Conservation (phyloP, 345 rosid genomes). For the Dipteronia sinensis region DNA sequence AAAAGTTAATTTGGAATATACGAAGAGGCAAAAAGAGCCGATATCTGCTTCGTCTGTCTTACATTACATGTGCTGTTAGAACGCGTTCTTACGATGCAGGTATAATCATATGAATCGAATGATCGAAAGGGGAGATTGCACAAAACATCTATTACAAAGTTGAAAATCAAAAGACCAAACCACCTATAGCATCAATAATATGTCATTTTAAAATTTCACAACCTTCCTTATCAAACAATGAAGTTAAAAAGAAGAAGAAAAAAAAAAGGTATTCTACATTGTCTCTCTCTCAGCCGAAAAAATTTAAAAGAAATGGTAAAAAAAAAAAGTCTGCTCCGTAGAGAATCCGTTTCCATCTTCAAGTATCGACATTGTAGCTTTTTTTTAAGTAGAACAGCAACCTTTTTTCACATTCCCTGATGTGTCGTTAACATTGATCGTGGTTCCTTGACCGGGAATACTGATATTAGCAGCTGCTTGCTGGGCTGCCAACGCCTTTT, state of each 20-base stretch:
- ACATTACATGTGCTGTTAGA: not conserved
- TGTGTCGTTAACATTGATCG: slow-evolving; percentile 57
- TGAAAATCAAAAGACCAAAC: slow-evolving; percentile 8
- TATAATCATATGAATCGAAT: no score
- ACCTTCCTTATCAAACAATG: slow-evolving; percentile 34
- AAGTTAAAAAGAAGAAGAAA: slow-evolving; percentile 5
- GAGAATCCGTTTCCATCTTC: slow-evolving; percentile 15
- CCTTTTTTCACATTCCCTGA: slow-evolving; percentile 48
- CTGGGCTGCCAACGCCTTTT: slow-evolving; percentile 70
- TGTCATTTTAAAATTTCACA: slow-evolving; percentile 26
- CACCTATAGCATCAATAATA: slow-evolving; percentile 7
- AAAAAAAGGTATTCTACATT: slow-evolving; percentile 46
- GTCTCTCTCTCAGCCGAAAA: slow-evolving; percentile 40
- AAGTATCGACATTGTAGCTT: slow-evolving; percentile 1
- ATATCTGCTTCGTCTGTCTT: no score
- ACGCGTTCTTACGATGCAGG: no score
- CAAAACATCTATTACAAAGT: slow-evolving; percentile 3
- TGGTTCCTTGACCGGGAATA: slow-evolving; percentile 62
- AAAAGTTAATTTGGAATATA: not conserved
- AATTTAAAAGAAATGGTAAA: slow-evolving; percentile 21
- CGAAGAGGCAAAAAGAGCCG: not conserved
- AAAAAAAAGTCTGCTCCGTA: slow-evolving; percentile 16
- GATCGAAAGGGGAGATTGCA: not conserved
- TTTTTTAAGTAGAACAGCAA: slow-evolving; percentile 60
- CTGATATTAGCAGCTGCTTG: slow-evolving; percentile 54